Evolutionary conservation across 2,329 filamentous ascomycete species (phyloP).

Genomic region (Fusarium haematococcum): DNA sequence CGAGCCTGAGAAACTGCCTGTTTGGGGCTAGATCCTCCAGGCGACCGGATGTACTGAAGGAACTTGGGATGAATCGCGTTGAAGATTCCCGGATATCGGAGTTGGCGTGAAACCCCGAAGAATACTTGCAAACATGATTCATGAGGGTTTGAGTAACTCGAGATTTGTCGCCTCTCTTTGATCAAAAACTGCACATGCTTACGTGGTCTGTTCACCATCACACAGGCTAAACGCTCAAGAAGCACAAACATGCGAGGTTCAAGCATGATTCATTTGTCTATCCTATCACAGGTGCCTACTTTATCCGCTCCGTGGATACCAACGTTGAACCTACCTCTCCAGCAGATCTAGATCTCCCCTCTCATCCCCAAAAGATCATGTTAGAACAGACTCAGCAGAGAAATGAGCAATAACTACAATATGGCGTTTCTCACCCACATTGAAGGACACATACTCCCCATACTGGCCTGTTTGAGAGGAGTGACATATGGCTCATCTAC

Average conservation of each 20-base stretch:
- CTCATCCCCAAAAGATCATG: background rate
- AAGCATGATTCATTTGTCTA: background rate
- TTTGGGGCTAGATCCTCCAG: conserved; percentile 18
- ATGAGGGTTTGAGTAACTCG: background rate
- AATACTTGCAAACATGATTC: background rate
- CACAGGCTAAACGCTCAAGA: background rate
- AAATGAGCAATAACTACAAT: background rate
- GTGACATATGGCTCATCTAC: background rate
- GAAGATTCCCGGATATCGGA: background rate
- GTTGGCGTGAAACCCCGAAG: background rate
- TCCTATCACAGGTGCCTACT: background rate
- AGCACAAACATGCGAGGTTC: background rate
- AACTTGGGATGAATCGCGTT: background rate
- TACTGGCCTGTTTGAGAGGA: background rate
- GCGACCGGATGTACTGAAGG: background rate
- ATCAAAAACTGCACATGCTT: background rate
- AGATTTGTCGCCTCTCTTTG: background rate
- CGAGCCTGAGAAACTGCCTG: conserved; percentile 23
- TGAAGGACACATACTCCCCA: background rate
- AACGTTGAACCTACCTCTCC: background rate
- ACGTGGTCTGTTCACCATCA: background rate
- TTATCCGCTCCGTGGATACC: background rate
- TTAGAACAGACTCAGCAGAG: background rate
- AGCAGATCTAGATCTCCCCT: background rate
- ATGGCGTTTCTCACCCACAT: background rate